Evolutionary conservation across 139 green algal species (phyloP), one percentile per base, ranked within the genome.

Genomic region (Micractinium conductrix): DNA sequence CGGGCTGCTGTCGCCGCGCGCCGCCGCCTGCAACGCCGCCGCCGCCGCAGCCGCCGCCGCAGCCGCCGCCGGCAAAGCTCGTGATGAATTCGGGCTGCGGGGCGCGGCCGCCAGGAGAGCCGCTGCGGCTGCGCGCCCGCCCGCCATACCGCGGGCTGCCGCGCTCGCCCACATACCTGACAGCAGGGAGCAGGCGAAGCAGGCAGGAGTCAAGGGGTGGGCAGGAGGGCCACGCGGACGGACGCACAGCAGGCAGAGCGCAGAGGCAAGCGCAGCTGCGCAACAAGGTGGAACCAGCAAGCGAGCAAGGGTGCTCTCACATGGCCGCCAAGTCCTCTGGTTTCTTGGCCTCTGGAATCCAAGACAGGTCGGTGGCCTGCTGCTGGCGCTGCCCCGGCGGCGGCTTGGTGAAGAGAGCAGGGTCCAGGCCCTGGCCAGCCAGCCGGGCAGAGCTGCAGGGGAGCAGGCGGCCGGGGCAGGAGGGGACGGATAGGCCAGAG

Each of bases 381-480:
- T 3, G 44, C 33, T 30, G 48, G 48, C 80, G 48, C 65, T 44
- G 65, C 53, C 30, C 50, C 0, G 65, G 65, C 45, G 67, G 65
- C 16, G 45, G 35, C 65, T 84, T 78, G 45, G 50, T 40, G 42
- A 62, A 85, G n/a, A 48, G 37, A 0, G 45, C 48, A 5, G 84
- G 76, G 73, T 93, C 83, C 37, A 95, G 84, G 1, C 93, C 93
- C 88, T 92, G 89, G 8, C 93, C 93, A 33, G 86, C 88, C 90
- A 97, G 95, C 78, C 94, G 90, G 84, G 87, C 87, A 26, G 93
- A 90, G 0, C 74, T 80, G 74, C 37, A 53, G 7, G 4, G 6
- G 42, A 0, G 26, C 24, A 33, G 33, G 58, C 26, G 6, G 55
- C 22, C 58, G 24, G 24, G 58, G 26, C 33, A 5, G 55, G 55